Conservation (phyloP, 176 grass and related monocot species). For the Olyra latifolia region DNA sequence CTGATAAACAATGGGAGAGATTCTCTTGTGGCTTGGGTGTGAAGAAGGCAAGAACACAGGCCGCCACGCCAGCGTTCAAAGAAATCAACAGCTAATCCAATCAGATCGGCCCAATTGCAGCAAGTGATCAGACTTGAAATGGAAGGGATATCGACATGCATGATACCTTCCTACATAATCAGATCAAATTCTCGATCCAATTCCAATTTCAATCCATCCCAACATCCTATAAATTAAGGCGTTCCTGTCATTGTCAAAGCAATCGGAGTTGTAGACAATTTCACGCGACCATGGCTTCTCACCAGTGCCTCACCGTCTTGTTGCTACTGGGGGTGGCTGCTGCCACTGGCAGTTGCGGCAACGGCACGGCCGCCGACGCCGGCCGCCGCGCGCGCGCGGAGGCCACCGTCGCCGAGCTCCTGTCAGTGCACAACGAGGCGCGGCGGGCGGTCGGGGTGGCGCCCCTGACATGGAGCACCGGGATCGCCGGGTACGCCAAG, state of each 20-base stretch:
- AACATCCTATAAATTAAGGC: background rate
- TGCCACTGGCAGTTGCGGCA: background rate
- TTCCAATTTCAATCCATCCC: background rate
- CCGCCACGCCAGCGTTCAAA: constrained; percentile 33
- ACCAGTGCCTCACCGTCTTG: background rate
- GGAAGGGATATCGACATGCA: background rate
- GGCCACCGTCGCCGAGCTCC: constrained; percentile 6
- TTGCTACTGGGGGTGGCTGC: background rate
- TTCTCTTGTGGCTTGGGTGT: constrained; percentile 2
- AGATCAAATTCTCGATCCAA: background rate
- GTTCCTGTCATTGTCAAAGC: too few relatives aligned
- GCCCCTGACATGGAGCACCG: constrained; percentile 42
- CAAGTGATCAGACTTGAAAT: background rate
- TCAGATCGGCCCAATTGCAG: background rate
- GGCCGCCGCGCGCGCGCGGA: constrained; percentile 2
- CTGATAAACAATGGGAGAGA: constrained; percentile 4
- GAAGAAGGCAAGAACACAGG: background rate
- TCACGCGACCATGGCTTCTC: background rate
- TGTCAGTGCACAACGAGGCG: constrained; percentile 47
- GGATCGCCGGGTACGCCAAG: constrained; percentile 37
- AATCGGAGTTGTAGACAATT: background rate
- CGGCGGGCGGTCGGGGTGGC: constrained; percentile 40
- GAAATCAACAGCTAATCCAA: background rate
- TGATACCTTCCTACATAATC: constrained; percentile 7
- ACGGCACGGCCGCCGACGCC: background rate